Conservation (phyloP, 169 alveolate genomes). For the Amoebophrya sp. region DNA sequence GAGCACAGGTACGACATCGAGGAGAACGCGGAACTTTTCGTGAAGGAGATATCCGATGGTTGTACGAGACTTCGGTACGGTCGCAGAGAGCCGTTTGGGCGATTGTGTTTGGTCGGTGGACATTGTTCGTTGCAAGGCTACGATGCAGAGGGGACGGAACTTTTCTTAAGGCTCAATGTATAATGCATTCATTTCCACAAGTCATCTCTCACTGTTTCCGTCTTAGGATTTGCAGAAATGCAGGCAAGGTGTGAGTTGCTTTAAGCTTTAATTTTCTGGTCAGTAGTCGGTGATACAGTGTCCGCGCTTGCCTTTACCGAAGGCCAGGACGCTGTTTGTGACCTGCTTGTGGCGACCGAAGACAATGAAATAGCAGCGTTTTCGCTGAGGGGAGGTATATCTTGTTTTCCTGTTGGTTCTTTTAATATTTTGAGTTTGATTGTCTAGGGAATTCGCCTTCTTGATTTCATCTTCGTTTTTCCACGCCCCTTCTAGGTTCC, state of each 20-base stretch:
- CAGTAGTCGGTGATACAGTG: neutral
- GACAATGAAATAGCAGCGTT: neutral
- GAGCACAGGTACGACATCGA: conserved; percentile 21
- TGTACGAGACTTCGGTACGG: neutral
- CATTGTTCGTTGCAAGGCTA: neutral
- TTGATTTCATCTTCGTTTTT: too few relatives aligned
- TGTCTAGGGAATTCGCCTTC: too few relatives aligned
- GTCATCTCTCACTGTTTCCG: too few relatives aligned
- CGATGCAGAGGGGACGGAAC: neutral
- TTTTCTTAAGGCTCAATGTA: too few relatives aligned
- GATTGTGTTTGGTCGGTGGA: neutral
- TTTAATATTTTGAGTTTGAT: too few relatives aligned
- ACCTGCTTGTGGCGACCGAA: neutral
- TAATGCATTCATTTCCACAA: too few relatives aligned
- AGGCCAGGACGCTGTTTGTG: neutral
- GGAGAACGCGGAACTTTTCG: neutral
- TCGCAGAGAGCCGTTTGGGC: neutral
- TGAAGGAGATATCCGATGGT: neutral
- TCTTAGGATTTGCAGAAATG: too few relatives aligned
- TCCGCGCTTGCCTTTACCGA: neutral
- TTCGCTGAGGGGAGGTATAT: conserved; percentile 1
- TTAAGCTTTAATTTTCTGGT: too few relatives aligned
- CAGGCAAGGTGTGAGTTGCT: too few relatives aligned
- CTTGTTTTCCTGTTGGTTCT: too few relatives aligned
- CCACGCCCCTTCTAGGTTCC: too few relatives aligned